Percentiles rank a stretch among this genome's conserved stretches.
phyloP scores from a whole-genome alignment of 2,329 filamentous ascomycete species.

The Penicillium sp. region DNA sequence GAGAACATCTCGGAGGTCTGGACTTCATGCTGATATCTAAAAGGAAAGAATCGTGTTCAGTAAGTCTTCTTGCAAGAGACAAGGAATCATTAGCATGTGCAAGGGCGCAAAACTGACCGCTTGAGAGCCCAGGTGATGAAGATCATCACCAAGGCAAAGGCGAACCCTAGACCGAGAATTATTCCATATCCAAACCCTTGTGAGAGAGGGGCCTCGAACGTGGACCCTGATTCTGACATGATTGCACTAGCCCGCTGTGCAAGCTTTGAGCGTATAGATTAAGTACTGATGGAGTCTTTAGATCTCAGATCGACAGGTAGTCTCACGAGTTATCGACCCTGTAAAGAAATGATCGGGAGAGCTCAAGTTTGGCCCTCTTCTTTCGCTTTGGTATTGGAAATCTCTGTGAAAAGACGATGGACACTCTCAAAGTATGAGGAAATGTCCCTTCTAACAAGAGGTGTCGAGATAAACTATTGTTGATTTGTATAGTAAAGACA shows the following conservation, averaged over 20 bases:
- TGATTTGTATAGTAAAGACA: not conserved
- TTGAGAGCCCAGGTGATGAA: constrained; percentile 65
- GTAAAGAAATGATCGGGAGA: too few relatives aligned
- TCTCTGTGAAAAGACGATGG: too few relatives aligned
- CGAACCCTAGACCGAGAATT: constrained; percentile 65
- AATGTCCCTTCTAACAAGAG: not conserved
- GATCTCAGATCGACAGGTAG: too few relatives aligned
- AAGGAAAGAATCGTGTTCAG: not conserved
- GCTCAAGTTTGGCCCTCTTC: too few relatives aligned
- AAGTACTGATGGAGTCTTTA: too few relatives aligned
- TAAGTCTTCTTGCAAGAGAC: not conserved
- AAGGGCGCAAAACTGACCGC: constrained; percentile 35
- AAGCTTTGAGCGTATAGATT: not conserved
- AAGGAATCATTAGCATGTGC: not conserved
- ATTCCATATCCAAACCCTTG: constrained; percentile 73
- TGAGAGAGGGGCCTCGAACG: constrained; percentile 31
- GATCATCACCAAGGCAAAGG: constrained; percentile 71
- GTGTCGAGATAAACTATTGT: not conserved
- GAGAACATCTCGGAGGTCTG: constrained; percentile 93
- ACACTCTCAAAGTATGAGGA: not conserved
- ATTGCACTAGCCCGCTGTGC: not conserved
- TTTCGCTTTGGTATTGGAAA: too few relatives aligned
- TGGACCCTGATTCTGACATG: constrained; percentile 22
- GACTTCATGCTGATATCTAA: constrained; percentile 60
- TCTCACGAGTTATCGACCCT: too few relatives aligned